Base-by-base conservation (phyloP, 116 monocot species). In the Posidonia oceanica region DNA sequence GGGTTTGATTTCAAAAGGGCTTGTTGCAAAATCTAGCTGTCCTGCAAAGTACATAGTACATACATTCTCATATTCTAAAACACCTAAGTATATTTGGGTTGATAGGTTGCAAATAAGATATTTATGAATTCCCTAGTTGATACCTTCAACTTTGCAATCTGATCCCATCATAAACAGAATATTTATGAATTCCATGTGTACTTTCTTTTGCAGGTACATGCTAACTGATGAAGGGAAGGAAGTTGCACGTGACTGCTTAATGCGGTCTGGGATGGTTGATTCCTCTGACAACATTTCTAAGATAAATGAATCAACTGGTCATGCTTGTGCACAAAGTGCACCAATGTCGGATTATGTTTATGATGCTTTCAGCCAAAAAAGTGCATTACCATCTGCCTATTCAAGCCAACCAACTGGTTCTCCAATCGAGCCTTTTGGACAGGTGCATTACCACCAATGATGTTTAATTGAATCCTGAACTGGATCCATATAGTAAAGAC, bases 171-270 rank as follows among this genome's bases (percentile, higher is more conserved):
- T 5, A 17, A 58, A 58, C 4, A 58, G 16, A 3, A 18, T 21
- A 58, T 17, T 20, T 17, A 18, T 20, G 58, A 58, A 21, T 58
- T 58, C 11, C 48, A 1, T 48, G 48, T 48, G 48, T 48, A 59
- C 41, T 8, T 59, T 71, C 54, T 37, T 7, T 56, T 44, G 39
- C 62, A 95, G 95, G 74, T 95, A 86, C 72, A 88, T 95, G 95
- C 70, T 95, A 75, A 95, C 95, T 71, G 76, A 91, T 71, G 91
- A 95, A 85, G 95, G 95, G 4, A 70, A 76, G 66, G 83, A 83
- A 70, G 72, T 79, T 69, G 95, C 95, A 55, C 71, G 75, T 73
- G 95, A 95, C 62, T 91, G 95, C 75, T 76, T 95, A 42, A 29
- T 76, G 59, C 83, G 95, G 74, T 91, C 91, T 81, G 88, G 88